Base-by-base conservation (phyloP, 116 monocot genomes). In the Phalaenopsis hybrid region DNA sequence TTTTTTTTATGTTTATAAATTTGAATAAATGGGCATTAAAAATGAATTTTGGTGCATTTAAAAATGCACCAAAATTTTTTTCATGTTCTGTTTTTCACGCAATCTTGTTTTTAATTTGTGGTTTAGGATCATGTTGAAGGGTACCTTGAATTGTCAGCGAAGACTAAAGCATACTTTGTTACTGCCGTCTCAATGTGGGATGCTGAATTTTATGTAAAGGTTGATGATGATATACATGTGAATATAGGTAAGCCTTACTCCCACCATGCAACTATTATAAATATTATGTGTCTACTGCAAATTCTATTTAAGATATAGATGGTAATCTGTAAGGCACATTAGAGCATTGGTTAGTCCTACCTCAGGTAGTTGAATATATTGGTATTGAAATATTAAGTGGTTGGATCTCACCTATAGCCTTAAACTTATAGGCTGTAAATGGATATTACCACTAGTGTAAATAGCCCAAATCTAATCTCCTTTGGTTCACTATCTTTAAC, bases 171-270 rank as follows among this genome's bases (percentile, higher is more conserved):
- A 85, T 98, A 90, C 82, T 98, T 98, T 81, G 92, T 90, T 70
- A 93, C 98, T 25, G 98, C 98, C 76, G 87, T 93, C 1, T 86
- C 94, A 73, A 70, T 85, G 85, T 98, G 98, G 98, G 98, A 98
- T 92, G 98, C 98, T 44, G 95, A 95, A n/a, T 98, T 95, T 81
- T 98, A 98, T 72, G 49, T 98, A 65, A 98, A 98, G 78, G 93
- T 98, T 52, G 98, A 98, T 85, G 98, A 98, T 81, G 98, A 98
- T 87, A 88, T 98, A 34, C 98, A 98, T 92, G 95, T 98, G 85
- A 98, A 98, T 87, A 93, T 98, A 85, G 98, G 98, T 97, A 67
- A 72, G 48, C 50, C 50, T 48, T 23, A 1, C 13, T 50, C 21
- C 4, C 7, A n/a, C n/a, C 8, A 0, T 61, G 3, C 61, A 18